Evolutionary conservation across 306 rosid species (phyloP).

Genomic region (Lupinus albus): DNA sequence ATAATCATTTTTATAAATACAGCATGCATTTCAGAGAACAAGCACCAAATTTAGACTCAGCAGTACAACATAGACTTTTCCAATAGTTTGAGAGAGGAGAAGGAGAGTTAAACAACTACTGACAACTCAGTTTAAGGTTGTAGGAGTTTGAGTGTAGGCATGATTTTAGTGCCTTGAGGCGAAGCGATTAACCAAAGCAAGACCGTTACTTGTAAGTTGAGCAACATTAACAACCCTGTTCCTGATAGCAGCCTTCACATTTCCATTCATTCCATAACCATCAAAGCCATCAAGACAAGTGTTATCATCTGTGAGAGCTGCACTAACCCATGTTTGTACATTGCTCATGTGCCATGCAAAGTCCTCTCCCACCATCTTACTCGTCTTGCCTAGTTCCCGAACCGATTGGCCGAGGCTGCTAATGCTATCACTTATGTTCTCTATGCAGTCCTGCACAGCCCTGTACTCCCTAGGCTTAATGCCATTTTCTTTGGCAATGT

Average conservation of each 20-base stretch:
- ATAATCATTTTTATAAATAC: neutral
- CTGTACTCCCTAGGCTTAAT: constrained; percentile 53
- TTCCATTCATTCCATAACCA: constrained; percentile 52
- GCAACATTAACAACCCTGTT: constrained; percentile 55
- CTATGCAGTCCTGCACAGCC: constrained; percentile 76
- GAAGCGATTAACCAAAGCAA: constrained; percentile 73
- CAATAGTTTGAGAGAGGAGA: neutral
- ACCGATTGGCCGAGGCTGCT: constrained; percentile 62
- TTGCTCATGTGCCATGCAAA: constrained; percentile 78
- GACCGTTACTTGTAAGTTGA: constrained; percentile 81
- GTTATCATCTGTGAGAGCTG: constrained; percentile 71
- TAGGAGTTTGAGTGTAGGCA: constrained; percentile 31
- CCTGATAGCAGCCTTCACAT: constrained; percentile 49
- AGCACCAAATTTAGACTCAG: neutral
- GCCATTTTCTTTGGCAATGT: constrained; percentile 47
- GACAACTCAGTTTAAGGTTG: neutral
- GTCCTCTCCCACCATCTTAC: constrained; percentile 52
- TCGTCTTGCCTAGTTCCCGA: constrained; percentile 56
- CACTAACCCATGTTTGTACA: constrained; percentile 88
- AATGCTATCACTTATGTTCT: constrained; percentile 66
- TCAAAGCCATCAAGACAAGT: constrained; percentile 79
- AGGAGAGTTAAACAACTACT: constrained; percentile 4
- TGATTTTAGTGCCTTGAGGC: constrained; percentile 46
- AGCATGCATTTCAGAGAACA: constrained; percentile 8
- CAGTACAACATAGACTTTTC: neutral